phyloP scores from a whole-genome alignment of 2,329 filamentous ascomycete species.

The Verticillium nonalfalfae region DNA sequence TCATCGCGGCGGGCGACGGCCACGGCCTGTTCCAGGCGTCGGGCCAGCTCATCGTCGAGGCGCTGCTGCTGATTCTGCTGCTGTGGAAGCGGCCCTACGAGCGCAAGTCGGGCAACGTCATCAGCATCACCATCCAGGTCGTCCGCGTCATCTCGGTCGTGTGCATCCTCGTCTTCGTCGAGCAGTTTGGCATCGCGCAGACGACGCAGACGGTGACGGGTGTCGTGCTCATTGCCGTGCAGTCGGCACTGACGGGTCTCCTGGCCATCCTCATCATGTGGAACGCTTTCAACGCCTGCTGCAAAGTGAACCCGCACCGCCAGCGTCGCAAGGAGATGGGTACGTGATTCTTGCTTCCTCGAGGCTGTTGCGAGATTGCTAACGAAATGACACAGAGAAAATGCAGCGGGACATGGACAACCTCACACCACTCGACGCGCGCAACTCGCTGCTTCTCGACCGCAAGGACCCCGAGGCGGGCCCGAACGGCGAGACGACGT shows the following conservation, averaged over 20 bases:
- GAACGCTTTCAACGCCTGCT: conserved; percentile 79
- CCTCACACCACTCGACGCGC: conserved; percentile 79
- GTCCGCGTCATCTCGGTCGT: conserved; percentile 83
- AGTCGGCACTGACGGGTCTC: conserved; percentile 74
- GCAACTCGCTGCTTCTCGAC: conserved; percentile 77
- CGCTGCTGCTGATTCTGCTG: conserved; percentile 69
- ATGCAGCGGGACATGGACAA: conserved; percentile 69
- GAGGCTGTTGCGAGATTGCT: conserved; percentile 9
- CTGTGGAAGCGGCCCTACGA: conserved; percentile 84
- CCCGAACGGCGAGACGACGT: conserved; percentile 28
- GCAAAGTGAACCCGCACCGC: conserved; percentile 84
- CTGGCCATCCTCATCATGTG: conserved; percentile 83
- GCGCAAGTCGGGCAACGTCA: conserved; percentile 79
- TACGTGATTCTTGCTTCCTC: conserved; percentile 40
- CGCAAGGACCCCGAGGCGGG: conserved; percentile 26
- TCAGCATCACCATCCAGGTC: conserved; percentile 87
- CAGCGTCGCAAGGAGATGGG: conserved; percentile 84
- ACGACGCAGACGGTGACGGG: conserved; percentile 93
- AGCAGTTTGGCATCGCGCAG: conserved; percentile 82
- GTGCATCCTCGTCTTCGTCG: conserved; percentile 89
- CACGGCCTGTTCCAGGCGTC: conserved; percentile 77
- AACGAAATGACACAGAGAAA: conserved; percentile 54
- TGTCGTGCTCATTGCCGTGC: conserved; percentile 87
- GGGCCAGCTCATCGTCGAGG: conserved; percentile 76
- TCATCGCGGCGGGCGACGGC: conserved; percentile 79